phyloP scores from a whole-genome alignment of 768 basidiomycete species.

The Lepiota subincarnata region DNA sequence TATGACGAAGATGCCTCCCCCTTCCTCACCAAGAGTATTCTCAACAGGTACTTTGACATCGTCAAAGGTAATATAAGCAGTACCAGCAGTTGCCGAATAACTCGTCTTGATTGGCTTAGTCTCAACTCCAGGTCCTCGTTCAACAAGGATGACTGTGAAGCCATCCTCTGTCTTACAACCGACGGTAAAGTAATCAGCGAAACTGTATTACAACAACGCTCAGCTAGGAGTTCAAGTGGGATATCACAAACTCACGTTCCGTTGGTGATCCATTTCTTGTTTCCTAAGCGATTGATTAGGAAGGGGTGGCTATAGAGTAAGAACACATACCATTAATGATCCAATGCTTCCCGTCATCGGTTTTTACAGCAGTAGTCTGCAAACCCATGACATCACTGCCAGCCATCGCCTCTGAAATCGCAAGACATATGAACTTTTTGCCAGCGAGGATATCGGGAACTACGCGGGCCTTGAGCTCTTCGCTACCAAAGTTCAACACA shows the following conservation, averaged over 20 bases:
- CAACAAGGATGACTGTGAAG: conserved; percentile 76
- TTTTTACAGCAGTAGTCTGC: conserved; percentile 73
- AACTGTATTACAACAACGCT: conserved; percentile 23
- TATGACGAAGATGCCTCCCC: conserved; percentile 34
- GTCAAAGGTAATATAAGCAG: conserved; percentile 79
- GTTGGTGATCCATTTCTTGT: conserved; percentile 88
- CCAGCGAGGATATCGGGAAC: conserved; percentile 67
- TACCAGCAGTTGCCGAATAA: conserved; percentile 88
- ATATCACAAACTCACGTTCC: conserved; percentile 43
- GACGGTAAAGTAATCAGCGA: conserved; percentile 62
- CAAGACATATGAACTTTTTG: conserved; percentile 82
- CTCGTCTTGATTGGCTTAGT: conserved; percentile 62
- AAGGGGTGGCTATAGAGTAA: neutral
- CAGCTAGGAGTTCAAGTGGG: too few relatives aligned
- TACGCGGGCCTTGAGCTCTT: conserved; percentile 52
- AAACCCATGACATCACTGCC: conserved; percentile 83
- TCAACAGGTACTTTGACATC: conserved; percentile 83
- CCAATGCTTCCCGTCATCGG: conserved; percentile 79
- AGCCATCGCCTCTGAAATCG: conserved; percentile 87
- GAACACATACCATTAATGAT: conserved; percentile 61
- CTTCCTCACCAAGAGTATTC: conserved; percentile 64
- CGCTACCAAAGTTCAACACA: conserved; percentile 82
- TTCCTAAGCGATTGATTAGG: conserved; percentile 27
- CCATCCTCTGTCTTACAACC: conserved; percentile 72
- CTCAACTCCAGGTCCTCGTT: conserved; percentile 40